Evolutionary conservation across 768 basidiomycete species (phyloP), one percentile per base, ranked within the genome.

Genomic region (Auricularia auricula-judae): DNA sequence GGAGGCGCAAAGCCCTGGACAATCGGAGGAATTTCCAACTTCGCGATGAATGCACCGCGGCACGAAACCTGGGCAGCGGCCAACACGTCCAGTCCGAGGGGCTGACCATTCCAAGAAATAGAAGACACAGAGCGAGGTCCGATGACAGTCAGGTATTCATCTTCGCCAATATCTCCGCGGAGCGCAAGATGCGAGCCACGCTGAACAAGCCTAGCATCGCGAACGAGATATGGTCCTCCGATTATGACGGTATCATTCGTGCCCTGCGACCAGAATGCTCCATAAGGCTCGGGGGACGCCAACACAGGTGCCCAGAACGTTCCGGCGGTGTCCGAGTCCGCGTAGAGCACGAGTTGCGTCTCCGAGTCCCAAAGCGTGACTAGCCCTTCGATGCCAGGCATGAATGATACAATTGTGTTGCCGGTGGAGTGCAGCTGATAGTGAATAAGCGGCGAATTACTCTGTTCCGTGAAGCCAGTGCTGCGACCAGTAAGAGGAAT

Each of bases 231-330:
- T n/a, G 80, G 79, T 3, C 80, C 80, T 61, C 78, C 66, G 72
- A 81, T 64, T 1, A 93, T 76, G 33, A 88, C 77, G 11, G 86
- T 83, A 3, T 79, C 72, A 68, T 91, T 91, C 29, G 87, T 85
- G 34, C 91, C 90, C 62, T 89, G 75, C 62, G 84, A 79, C 86
- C 87, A 92, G 78, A 79, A 91, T 68, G 82, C 84, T 51, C 76
- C 76, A 62, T 66, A 66, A 8, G 39, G 61, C 7, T 44, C 36
- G 5, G 66, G 61, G 12, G 80, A 76, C 35, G 79, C 73, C 53
- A 92, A 77, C 18, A 82, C 79, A 1, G 92, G 92, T 3, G 86
- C 79, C 85, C 88, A 93, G 77, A 91, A 90, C 0, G 85, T 86
- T 36, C 80, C 82, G 2, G 86, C 86, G 0, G 87, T 87, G 14